Evolutionary conservation across 2,329 filamentous ascomycete genomes (phyloP), one percentile per base, ranked within the genome.

Genomic region (Trichoderma citrinoviride): DNA sequence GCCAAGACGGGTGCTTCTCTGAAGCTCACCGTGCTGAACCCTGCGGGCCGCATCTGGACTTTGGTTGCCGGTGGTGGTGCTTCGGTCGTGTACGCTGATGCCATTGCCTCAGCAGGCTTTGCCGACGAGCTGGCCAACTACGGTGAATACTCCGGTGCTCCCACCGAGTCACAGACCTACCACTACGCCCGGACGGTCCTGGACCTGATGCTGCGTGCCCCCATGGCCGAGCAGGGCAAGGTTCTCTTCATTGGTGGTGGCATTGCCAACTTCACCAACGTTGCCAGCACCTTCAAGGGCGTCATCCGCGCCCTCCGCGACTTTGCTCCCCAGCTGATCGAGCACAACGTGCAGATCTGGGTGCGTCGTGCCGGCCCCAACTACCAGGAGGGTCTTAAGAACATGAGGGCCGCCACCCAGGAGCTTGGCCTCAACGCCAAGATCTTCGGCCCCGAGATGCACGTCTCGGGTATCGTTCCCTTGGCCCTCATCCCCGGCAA

Each of bases 211-310:
- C 90, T 99, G 73, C 92, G 95, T 72, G 90, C 94, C 64, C 94
- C 95, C 66, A 80, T 87, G 77, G 85, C 87, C 79, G 86, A 91
- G 67, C 90, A 97, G 76, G 95, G 95, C 84, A 99, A 98, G 87
- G 92, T 99, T 61, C 90, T 99, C 70, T 99, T 99, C 87, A 98
- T 99, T 72, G 95, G 95, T 80, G 95, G 95, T 83, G 95, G 95
- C 87, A 99, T 99, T 86, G 95, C 95, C 86, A 99, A 99, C 90
- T 99, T 99, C 85, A 99, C 95, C 85, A 99, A 98, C 83, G 95
- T 99, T 63, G 95, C 95, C 67, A 95, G 91, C 73, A 99, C 95
- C 70, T 99, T 99, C 90, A 99, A 99, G 88, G 95, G 95, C 84
- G 94, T 99, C 79, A 99, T 99, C 78, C 90, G 92, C 73, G 95